Evolutionary conservation across 306 rosid genomes (phyloP).

Genomic region (Delonix regia): DNA sequence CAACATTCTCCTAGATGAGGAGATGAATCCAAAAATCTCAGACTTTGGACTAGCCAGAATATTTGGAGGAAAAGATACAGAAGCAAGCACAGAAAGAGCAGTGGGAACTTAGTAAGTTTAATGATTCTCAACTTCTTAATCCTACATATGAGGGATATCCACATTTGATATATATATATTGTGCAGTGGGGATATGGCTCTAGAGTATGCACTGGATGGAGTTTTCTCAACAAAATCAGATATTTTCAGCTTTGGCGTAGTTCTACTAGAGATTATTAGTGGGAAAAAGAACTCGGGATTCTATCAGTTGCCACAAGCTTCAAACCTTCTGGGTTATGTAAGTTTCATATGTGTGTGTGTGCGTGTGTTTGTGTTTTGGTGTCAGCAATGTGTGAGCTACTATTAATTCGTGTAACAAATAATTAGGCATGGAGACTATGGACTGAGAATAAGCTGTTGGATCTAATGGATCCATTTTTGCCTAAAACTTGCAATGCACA

Average conservation of each 20-base stretch:
- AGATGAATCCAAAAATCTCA: constrained; percentile 46
- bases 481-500: neutral
- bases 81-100: constrained; percentile 35
- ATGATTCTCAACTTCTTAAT: too few relatives aligned
- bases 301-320: constrained; percentile 29
- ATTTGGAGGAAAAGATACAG: constrained; percentile 41
- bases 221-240: constrained; percentile 57
- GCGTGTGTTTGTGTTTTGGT: neutral
- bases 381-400: neutral
- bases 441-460: neutral
- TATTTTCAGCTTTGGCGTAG: constrained; percentile 63
- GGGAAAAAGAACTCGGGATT: constrained; percentile 55
- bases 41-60: constrained; percentile 46
- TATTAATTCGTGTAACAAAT: neutral
- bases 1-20: constrained; percentile 43
- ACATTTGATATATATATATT: neutral
- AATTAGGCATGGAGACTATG: constrained; percentile 49
- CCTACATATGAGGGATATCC: neutral
- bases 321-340: constrained; percentile 58
- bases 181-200: constrained; percentile 46
- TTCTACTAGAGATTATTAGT: constrained; percentile 55
- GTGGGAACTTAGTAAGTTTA: constrained; percentile 46
- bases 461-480: neutral
- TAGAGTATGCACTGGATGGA: constrained; percentile 54
- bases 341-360: neutral